Percentiles rank a stretch among this genome's conserved stretches.
These are phyloP conservation scores for Brassica incana DNA, from an alignment of 345 rosid genomes.

Conservation along the genomic window DNA sequence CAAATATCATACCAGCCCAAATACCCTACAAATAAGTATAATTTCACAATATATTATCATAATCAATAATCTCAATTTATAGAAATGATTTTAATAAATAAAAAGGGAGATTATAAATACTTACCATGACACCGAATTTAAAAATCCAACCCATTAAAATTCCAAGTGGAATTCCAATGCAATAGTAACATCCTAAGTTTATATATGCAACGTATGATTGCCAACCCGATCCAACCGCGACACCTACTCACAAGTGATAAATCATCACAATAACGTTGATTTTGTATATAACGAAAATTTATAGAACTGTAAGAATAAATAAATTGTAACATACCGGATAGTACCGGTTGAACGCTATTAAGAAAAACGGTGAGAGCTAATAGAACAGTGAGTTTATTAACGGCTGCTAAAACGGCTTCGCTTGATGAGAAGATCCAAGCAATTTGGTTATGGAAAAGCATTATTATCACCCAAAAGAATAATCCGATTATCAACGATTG, in stretches of 20 bases:
- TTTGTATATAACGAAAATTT: not conserved
- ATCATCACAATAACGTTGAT: not conserved
- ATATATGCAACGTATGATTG: slow-evolving; percentile 84
- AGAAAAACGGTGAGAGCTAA: slow-evolving; percentile 78
- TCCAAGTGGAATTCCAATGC: slow-evolving; percentile 77
- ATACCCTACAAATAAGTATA: slow-evolving; percentile 49
- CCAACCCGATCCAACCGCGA: slow-evolving; percentile 97
- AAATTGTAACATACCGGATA: slow-evolving; percentile 53
- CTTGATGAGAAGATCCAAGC: slow-evolving; percentile 68
- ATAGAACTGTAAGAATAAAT: not conserved
- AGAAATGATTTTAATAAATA: not conserved
- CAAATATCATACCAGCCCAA: slow-evolving; percentile 89
- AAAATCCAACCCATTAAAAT: slow-evolving; percentile 85
- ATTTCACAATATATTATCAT: not conserved
- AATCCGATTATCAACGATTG: slow-evolving; percentile 63
- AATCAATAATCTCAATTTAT: not conserved
- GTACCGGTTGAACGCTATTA: slow-evolving; percentile 83
- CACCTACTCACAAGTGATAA: slow-evolving; percentile 46
- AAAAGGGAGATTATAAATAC: not conserved
- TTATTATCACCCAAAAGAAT: slow-evolving; percentile 59
- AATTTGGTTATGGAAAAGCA: slow-evolving; percentile 50
- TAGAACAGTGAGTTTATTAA: slow-evolving; percentile 57
- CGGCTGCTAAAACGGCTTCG: slow-evolving; percentile 56
- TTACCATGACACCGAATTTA: slow-evolving; percentile 70
- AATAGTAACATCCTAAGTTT: slow-evolving; percentile 82